Conservation (phyloP, 2,329 filamentous ascomycete species). For the Juglanconis juglandina region DNA sequence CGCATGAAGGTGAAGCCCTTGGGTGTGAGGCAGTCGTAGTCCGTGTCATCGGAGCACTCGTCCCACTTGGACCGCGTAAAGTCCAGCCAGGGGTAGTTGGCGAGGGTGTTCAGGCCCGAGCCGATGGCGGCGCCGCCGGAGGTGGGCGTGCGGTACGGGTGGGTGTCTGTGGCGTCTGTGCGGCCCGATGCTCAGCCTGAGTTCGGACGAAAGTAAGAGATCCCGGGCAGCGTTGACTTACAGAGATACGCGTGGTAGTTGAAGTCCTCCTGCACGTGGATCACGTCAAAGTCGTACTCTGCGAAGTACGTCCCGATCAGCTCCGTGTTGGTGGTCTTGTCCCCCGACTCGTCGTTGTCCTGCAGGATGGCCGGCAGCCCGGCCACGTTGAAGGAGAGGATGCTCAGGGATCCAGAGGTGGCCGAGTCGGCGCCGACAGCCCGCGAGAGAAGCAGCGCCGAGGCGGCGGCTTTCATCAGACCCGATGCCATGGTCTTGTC, state of each 20-base stretch:
- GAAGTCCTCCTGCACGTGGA: conserved; percentile 67
- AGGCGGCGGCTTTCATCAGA: background rate
- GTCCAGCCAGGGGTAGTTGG: conserved; percentile 55
- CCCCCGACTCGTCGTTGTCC: conserved; percentile 57
- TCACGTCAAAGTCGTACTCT: conserved; percentile 56
- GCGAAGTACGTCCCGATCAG: conserved; percentile 56
- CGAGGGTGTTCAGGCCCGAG: conserved; percentile 61
- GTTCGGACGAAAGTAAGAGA: too few relatives aligned
- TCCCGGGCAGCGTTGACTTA: background rate
- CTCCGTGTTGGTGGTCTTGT: conserved; percentile 56
- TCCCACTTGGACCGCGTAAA: conserved; percentile 58
- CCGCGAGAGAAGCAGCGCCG: conserved; percentile 11
- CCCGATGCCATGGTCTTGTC: background rate
- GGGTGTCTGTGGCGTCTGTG: conserved; percentile 51
- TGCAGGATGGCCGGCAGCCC: conserved; percentile 56
- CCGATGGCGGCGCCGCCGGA: conserved; percentile 63
- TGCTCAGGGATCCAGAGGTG: conserved; percentile 40
- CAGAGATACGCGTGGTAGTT: conserved; percentile 63
- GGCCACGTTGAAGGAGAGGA: conserved; percentile 58
- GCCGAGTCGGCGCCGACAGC: background rate
- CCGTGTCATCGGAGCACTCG: conserved; percentile 52
- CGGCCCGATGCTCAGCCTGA: background rate
- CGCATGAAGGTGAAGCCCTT: conserved; percentile 70
- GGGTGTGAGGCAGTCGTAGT: conserved; percentile 61
- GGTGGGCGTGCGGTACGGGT: conserved; percentile 59